Evolutionary conservation across 2,329 filamentous ascomycete genomes (phyloP).

Genomic region (Apiospora malaysiana): DNA sequence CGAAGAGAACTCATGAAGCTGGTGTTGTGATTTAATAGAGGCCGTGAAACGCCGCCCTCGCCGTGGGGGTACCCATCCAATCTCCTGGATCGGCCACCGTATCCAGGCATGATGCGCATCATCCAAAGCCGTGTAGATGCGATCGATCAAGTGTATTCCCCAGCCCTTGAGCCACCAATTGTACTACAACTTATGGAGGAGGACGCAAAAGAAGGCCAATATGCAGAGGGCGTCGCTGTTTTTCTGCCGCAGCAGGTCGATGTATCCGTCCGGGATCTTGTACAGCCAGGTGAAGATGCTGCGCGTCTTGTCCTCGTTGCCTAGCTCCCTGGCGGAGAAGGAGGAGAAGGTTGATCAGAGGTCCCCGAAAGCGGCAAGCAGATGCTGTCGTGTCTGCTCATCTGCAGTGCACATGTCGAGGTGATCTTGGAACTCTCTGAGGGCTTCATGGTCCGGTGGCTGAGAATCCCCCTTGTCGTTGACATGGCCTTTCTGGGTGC

Average conservation of each 20-base stretch:
- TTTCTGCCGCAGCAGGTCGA: background rate
- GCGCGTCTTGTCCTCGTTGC: background rate
- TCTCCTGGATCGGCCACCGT: slow-evolving; percentile 14
- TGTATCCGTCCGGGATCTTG: slow-evolving; percentile 31
- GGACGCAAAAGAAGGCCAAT: slow-evolving; percentile 10
- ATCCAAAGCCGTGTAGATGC: slow-evolving; percentile 1
- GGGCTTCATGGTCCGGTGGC: slow-evolving; percentile 4
- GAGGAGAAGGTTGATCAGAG: slow-evolving; percentile 1
- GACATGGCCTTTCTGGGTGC: background rate
- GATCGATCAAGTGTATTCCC: background rate
- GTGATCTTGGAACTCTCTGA: background rate
- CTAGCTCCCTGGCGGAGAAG: background rate
- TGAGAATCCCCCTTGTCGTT: background rate
- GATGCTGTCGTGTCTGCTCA: background rate
- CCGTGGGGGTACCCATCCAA: slow-evolving; percentile 8
- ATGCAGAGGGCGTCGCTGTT: background rate
- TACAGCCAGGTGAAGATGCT: slow-evolving; percentile 44
- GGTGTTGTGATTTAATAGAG: background rate
- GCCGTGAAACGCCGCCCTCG: background rate
- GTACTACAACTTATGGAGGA: background rate
- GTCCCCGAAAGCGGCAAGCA: background rate
- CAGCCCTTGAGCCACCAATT: slow-evolving; percentile 11
- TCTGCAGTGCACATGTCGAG: background rate
- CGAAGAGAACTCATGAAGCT: background rate
- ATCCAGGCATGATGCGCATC: slow-evolving; percentile 1